These are phyloP conservation scores for Phytophthora multivora DNA, from an alignment of 352 stramenopile species.

Conservation along the genomic window DNA sequence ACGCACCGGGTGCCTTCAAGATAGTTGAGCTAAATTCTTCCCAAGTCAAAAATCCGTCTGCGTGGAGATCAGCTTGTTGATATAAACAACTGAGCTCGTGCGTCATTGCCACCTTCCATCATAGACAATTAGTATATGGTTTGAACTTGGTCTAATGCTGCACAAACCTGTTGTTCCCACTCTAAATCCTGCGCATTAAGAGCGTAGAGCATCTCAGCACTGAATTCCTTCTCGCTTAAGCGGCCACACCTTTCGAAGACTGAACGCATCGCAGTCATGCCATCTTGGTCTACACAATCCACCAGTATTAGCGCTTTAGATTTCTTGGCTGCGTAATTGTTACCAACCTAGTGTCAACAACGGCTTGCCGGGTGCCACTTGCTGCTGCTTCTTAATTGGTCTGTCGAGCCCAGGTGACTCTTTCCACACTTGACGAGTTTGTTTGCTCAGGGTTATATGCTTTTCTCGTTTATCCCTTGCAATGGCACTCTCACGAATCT, in stretches of 20 bases:
- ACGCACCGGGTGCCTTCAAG: conserved; percentile 42
- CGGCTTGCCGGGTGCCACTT: conserved; percentile 1
- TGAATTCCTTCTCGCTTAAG: conserved; percentile 53
- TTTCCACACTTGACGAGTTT: conserved; percentile 9
- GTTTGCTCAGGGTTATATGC: conserved; percentile 8
- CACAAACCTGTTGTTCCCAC: conserved; percentile 35
- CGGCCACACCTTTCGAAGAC: conserved; percentile 41
- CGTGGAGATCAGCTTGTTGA: conserved; percentile 43
- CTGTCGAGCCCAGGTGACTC: background rate
- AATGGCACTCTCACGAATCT: conserved; percentile 50
- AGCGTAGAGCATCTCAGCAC: conserved; percentile 37
- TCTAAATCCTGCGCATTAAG: conserved; percentile 23
- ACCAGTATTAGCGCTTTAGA: background rate
- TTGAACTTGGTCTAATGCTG: background rate
- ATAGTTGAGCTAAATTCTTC: conserved; percentile 54
- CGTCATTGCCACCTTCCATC: conserved; percentile 37
- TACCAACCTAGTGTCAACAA: conserved; percentile 9
- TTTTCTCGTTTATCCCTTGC: conserved; percentile 52
- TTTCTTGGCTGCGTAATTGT: background rate
- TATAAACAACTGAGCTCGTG: conserved; percentile 47
- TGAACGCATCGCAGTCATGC: conserved; percentile 38
- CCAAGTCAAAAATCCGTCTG: conserved; percentile 40
- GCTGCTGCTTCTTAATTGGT: background rate
- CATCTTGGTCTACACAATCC: conserved; percentile 38
- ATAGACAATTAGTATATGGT: background rate